A percentile compares a stretch with the other conserved stretches of the same genome.
These are phyloP conservation scores for Arctostaphylos glauca DNA, from an alignment of 148 eudicot species.

Conservation along the genomic window DNA sequence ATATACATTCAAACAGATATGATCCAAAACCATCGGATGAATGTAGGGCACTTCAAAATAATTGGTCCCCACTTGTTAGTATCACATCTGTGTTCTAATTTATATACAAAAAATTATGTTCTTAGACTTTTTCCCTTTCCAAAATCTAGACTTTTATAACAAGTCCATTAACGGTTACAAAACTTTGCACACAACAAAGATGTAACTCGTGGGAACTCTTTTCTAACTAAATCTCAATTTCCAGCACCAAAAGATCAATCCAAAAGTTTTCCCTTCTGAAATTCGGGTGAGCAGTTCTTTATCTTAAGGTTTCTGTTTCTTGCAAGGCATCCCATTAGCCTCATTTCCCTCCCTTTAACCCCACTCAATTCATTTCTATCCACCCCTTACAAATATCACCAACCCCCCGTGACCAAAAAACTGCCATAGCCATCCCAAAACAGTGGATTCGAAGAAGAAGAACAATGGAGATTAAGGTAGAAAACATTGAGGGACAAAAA, in stretches of 20 bases:
- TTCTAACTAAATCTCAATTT: neutral
- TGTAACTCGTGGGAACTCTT: too few species aligned
- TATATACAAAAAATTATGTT: too few species aligned
- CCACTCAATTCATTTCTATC: constrained; percentile 26
- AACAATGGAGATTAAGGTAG: constrained; percentile 35
- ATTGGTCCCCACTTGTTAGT: too few species aligned
- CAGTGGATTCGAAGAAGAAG: neutral
- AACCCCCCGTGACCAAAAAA: neutral
- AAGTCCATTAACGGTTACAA: neutral
- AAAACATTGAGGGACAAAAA: constrained; percentile 30
- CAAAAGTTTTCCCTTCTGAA: neutral
- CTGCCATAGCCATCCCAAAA: neutral
- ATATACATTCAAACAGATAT: too few species aligned
- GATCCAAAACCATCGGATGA: too few species aligned
- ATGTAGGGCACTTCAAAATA: too few species aligned
- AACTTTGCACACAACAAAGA: neutral
- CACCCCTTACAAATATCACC: constrained; percentile 15
- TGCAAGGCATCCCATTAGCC: constrained; percentile 49
- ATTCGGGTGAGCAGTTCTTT: constrained; percentile 15
- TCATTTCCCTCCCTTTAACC: constrained; percentile 34
- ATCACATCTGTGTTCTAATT: too few species aligned
- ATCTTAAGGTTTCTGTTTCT: constrained; percentile 35
- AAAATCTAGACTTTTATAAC: neutral
- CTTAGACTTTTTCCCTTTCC: neutral
- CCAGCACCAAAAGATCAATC: constrained; percentile 6